These are phyloP conservation scores for Meyerozyma elateridarum DNA, from an alignment of 1,139 yeast genomes.

Conservation along the genomic window DNA sequence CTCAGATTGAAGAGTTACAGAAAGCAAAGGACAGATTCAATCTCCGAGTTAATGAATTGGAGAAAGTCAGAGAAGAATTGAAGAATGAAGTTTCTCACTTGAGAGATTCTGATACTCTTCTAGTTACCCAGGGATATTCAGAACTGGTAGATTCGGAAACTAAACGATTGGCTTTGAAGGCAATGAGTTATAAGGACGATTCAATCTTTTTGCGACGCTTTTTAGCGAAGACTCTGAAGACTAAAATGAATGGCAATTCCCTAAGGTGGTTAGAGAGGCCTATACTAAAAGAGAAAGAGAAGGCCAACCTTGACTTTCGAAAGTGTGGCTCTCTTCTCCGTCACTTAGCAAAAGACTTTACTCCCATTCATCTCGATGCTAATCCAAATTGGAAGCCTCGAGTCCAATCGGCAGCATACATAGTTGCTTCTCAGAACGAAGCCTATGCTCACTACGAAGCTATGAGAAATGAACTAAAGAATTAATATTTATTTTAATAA, in stretches of 20 bases:
- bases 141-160: too few relatives aligned
- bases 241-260: too few relatives aligned
- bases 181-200: too few relatives aligned
- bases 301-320: too few relatives aligned
- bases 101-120: background rate
- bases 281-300: too few relatives aligned
- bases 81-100: background rate
- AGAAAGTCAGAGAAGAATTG: background rate
- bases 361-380: background rate
- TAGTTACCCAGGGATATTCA: too few relatives aligned
- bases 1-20: background rate
- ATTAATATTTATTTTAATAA: too few relatives aligned
- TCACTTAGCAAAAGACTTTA: background rate
- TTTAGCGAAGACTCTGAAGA: too few relatives aligned
- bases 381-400: slow-evolving; percentile 1
- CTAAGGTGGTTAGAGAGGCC: too few relatives aligned
- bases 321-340: background rate
- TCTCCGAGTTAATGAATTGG: background rate
- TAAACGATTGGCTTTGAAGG: too few relatives aligned
- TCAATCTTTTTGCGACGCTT: too few relatives aligned
- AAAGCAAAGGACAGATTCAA: background rate
- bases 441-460: background rate
- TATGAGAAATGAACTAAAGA: slow-evolving; percentile 3
- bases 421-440: background rate
- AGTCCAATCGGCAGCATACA: background rate